Evolutionary conservation across 768 basidiomycete species (phyloP).

Genomic region (Punctularia strigosozonata): DNA sequence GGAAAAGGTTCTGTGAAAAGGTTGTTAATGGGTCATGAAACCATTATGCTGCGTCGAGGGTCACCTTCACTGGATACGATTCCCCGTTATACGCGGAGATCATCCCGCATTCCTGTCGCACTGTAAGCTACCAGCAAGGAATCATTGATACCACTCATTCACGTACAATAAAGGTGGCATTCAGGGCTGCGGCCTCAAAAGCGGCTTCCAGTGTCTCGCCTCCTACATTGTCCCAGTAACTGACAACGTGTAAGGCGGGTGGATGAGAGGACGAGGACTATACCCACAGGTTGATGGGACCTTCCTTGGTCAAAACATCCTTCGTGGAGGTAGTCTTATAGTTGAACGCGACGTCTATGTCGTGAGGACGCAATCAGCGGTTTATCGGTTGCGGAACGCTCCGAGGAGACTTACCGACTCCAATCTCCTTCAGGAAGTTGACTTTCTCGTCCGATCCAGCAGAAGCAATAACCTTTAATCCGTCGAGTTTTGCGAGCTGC

Average conservation of each 20-base stretch:
- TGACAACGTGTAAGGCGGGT: slow-evolving; percentile 1
- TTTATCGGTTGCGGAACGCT: too few relatives aligned
- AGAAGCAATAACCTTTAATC: slow-evolving; percentile 55
- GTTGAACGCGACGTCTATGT: slow-evolving; percentile 67
- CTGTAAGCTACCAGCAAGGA: not conserved
- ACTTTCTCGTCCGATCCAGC: slow-evolving; percentile 72
- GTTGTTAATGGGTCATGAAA: not conserved
- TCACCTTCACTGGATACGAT: slow-evolving; percentile 11
- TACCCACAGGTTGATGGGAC: slow-evolving; percentile 40
- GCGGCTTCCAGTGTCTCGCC: slow-evolving; percentile 18
- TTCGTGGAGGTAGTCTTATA: slow-evolving; percentile 49
- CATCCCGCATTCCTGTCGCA: slow-evolving; percentile 15
- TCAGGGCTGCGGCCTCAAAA: slow-evolving; percentile 6
- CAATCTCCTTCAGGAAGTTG: slow-evolving; percentile 42
- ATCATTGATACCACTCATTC: not conserved
- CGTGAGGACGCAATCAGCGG: too few relatives aligned
- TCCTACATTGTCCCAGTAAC: slow-evolving; percentile 23
- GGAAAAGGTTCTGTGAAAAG: slow-evolving; percentile 11
- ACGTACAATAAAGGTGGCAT: slow-evolving; percentile 15
- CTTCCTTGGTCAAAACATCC: slow-evolving; percentile 43
- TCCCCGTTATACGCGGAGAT: slow-evolving; percentile 15
- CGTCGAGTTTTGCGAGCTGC: slow-evolving; percentile 30
- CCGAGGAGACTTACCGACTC: too few relatives aligned
- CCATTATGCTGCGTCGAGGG: not conserved
- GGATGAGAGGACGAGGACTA: not conserved